Evolutionary conservation across 108 stramenopile genomes (phyloP).

Genomic region (Skeletonema costatum): DNA sequence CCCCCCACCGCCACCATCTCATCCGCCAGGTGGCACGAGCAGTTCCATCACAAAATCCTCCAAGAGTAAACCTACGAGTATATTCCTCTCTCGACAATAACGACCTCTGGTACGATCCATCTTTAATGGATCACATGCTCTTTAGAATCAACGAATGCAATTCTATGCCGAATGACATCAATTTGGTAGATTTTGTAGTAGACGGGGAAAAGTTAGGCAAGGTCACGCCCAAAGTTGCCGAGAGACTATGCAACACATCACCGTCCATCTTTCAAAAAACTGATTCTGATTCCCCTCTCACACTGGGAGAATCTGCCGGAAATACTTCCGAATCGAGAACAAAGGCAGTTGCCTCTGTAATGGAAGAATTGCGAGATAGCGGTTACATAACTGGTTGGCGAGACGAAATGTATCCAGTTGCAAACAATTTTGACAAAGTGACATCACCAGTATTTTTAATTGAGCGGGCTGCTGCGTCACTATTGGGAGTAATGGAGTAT

Average conservation of each 20-base stretch:
- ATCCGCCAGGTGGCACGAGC: neutral
- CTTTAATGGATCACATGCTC: conserved; percentile 71
- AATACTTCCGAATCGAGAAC: conserved; percentile 59
- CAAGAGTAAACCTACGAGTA: neutral
- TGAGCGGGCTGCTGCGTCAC: conserved; percentile 79
- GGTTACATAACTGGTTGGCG: conserved; percentile 86
- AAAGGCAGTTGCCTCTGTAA: conserved; percentile 59
- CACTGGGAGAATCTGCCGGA: conserved; percentile 50
- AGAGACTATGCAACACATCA: conserved; percentile 45
- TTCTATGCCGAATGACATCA: conserved; percentile 56
- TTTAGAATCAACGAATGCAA: conserved; percentile 73
- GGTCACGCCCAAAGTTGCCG: conserved; percentile 54
- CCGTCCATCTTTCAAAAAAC: neutral
- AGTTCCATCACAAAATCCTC: neutral
- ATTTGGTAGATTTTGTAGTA: conserved; percentile 59
- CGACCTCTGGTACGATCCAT: conserved; percentile 14
- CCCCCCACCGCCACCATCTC: neutral
- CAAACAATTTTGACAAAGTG: conserved; percentile 56
- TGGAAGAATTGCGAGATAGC: conserved; percentile 49
- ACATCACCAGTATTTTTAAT: conserved; percentile 66
- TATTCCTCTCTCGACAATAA: neutral
- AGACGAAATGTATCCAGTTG: conserved; percentile 78
- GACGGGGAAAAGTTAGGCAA: conserved; percentile 70
- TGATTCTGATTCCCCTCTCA: conserved; percentile 20
- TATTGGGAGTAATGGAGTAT: conserved; percentile 78